Conservation (phyloP, 805 yeast species). For the Saccharomyces kudriavzevii region DNA sequence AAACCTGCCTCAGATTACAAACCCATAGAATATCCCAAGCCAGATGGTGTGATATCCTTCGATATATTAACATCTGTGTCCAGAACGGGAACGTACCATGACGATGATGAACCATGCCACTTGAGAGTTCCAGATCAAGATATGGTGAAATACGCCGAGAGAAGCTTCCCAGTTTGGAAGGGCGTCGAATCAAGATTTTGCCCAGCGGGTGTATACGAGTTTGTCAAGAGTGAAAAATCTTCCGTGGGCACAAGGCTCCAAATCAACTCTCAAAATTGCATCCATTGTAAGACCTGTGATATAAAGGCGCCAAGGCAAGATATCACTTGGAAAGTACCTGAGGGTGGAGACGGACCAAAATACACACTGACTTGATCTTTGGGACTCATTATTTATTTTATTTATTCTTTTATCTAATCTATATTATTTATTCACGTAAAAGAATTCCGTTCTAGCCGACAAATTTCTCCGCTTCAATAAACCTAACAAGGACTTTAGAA, state of each 20-base stretch:
- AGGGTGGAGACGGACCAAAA: conserved; percentile 98
- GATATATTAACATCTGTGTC: conserved; percentile 92
- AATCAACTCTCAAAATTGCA: conserved; percentile 94
- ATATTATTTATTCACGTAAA: not conserved
- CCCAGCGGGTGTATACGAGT: conserved; percentile 98
- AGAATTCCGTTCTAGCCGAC: conserved; percentile 13
- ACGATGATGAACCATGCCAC: conserved; percentile 89
- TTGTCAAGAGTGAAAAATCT: conserved; percentile 52
- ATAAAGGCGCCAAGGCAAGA: conserved; percentile 94
- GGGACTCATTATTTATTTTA: not conserved
- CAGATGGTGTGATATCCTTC: conserved; percentile 87
- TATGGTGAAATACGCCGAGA: conserved; percentile 54
- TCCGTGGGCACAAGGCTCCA: conserved; percentile 71
- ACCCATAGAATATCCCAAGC: conserved; percentile 87
- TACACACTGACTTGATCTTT: conserved; percentile 38
- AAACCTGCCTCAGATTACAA: conserved; percentile 53
- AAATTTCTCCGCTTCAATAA: conserved; percentile 69
- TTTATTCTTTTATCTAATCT: not conserved
- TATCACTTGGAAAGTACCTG: conserved; percentile 95
- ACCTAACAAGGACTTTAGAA: conserved; percentile 64
- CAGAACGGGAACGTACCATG: conserved; percentile 92
- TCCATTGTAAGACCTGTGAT: conserved; percentile 97
- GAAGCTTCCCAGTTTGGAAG: conserved; percentile 63
- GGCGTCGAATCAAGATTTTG: conserved; percentile 92
- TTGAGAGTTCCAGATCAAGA: conserved; percentile 62